These are phyloP conservation scores for Vaccinium myrtillus DNA, from an alignment of 148 eudicot genomes.

Conservation along the genomic window DNA sequence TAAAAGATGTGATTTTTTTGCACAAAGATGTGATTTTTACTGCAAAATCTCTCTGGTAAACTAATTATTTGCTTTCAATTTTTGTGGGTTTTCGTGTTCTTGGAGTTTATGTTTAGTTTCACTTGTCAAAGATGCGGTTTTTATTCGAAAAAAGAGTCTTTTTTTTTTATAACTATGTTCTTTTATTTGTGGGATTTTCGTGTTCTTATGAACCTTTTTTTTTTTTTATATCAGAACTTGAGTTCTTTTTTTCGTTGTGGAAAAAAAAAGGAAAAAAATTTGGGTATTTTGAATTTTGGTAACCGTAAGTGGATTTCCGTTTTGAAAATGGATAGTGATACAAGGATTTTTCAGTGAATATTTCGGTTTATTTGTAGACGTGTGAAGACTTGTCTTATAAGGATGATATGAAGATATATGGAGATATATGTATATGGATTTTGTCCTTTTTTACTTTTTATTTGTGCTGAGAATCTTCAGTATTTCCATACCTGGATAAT, in stretches of 20 bases:
- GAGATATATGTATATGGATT: not conserved
- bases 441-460: not conserved
- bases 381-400: not conserved
- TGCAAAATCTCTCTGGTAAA: not conserved
- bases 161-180: not conserved
- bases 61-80: not conserved
- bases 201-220: not conserved
- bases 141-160: not conserved
- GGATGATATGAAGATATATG: not conserved
- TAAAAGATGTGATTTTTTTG: not conserved
- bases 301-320: not conserved
- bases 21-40: not conserved
- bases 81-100: not conserved
- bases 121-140: not conserved
- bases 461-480: not conserved
- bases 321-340: not conserved
- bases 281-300: not conserved
- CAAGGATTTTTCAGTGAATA: not conserved
- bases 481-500: not conserved
- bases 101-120: not conserved
- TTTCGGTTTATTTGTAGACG: not conserved
- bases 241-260: not conserved
- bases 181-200: too few relatives aligned
- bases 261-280: not conserved
- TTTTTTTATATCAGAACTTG: not conserved